Base-by-base conservation (phyloP, 768 basidiomycete genomes). In the Suillus sp. region DNA sequence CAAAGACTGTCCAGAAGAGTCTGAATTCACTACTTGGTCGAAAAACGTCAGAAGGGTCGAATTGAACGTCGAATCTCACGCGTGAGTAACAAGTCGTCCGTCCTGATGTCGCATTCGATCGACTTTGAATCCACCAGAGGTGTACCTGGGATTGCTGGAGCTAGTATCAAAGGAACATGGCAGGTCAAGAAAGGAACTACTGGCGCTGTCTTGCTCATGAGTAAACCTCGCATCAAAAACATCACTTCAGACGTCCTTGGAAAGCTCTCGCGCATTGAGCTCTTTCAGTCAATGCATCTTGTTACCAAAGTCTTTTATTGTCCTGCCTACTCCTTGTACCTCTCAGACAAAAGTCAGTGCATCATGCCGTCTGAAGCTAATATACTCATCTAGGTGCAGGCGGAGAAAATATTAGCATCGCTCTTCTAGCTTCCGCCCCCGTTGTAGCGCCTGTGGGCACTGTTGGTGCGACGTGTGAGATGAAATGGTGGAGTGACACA, bases 91-190 rank as follows among this genome's bases (percentile, higher is more conserved):
- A 40, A 40, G 6, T 34, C 51, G 20, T 53, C 20, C 2, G 51
- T 57, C 20, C 1, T 25, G 10, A 13, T 40, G 18, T 30, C 25
- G 25, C 37, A 40, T 40, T 38, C 10, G 25, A 57, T 40, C 6
- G 5, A 6, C 32, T 50, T n/a, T 13, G 25, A 50, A 50, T 27
- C 27, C 25, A 32, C 18, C 10, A 57, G 37, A 13, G 56, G 38
- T 27, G 22, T 57, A 4, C 56, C 56, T 57, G 56, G 56, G 18
- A 20, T 57, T 40, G 56, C 37, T 1, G 6, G 6, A 27, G 56
- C 56, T 20, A 27, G 18, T 40, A 57, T 57, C 40, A 57, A 40
- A 40, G 56, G 56, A 27, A 57, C 56, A n/a, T 57, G 56, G 56
- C 25, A 57, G 25, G 18, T 57, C 38, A 57, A 30, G 38, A 57